A percentile compares a stretch with the other conserved stretches of the same genome.
phyloP scores from a whole-genome alignment of 805 yeast species.

The Kodamaea fukazawae region DNA sequence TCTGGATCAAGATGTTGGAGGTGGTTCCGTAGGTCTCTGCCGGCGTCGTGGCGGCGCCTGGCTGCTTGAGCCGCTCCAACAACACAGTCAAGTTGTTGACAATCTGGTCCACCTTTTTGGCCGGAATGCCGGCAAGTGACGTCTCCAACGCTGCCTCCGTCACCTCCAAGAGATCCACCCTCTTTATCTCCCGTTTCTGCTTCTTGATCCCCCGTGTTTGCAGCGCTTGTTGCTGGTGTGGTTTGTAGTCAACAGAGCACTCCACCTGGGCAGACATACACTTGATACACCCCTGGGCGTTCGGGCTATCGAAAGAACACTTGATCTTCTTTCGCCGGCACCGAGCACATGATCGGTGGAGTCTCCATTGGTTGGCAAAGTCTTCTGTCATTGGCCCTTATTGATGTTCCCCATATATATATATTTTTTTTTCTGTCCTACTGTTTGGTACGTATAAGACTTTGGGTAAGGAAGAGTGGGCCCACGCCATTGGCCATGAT shows the following conservation, averaged over 20 bases:
- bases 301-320: slow-evolving; percentile 50
- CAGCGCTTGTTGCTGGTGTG: slow-evolving; percentile 14
- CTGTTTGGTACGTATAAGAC: no score
- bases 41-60: no score
- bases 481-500: no score
- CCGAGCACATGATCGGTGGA: slow-evolving; percentile 52
- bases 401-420: no score
- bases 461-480: no score
- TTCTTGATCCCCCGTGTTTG: not conserved
- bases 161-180: slow-evolving; percentile 1
- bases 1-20: no score
- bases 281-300: slow-evolving; percentile 41
- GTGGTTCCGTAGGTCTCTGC: no score
- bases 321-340: slow-evolving; percentile 53
- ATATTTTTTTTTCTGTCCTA: not conserved
- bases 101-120: not conserved
- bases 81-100: slow-evolving; percentile 4
- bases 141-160: slow-evolving; percentile 4
- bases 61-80: slow-evolving; percentile 2
- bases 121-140: not conserved
- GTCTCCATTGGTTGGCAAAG: slow-evolving; percentile 47
- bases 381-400: slow-evolving; percentile 10
- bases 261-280: slow-evolving; percentile 43
- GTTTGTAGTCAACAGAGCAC: slow-evolving; percentile 52
- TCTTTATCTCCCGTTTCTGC: not conserved